phyloP scores from a whole-genome alignment of 2,329 filamentous ascomycete genomes.

The Aspergillus candidus region DNA sequence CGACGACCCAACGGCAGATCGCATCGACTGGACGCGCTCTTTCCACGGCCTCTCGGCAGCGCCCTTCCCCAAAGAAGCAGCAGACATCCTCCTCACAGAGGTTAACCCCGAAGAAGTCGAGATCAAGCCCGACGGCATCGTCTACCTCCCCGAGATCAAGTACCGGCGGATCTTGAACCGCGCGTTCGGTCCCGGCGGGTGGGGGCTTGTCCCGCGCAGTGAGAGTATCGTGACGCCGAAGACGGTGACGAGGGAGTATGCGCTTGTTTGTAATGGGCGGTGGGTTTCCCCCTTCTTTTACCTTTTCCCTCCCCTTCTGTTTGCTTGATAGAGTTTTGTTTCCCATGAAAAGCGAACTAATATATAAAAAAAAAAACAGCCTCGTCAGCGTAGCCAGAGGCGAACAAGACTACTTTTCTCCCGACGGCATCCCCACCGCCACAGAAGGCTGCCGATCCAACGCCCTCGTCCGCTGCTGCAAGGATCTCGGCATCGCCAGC shows the following conservation, averaged over 20 bases:
- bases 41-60: conserved; percentile 70
- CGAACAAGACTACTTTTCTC: conserved; percentile 87
- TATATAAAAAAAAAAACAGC: conserved; percentile 42
- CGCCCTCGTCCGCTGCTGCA: conserved; percentile 95
- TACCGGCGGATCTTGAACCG: conserved; percentile 84
- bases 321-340: neutral
- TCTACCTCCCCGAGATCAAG: conserved; percentile 97
- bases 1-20: conserved; percentile 28
- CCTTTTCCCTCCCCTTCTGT: neutral
- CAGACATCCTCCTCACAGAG: conserved; percentile 61
- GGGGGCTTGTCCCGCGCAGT: conserved; percentile 84
- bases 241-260: conserved; percentile 83
- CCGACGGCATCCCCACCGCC: conserved; percentile 85
- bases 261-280: conserved; percentile 81
- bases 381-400: conserved; percentile 88
- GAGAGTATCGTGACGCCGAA: conserved; percentile 80
- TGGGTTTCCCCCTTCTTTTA: conserved; percentile 41
- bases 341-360: neutral
- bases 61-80: conserved; percentile 65
- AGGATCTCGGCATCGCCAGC: conserved; percentile 88
- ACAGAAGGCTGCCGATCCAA: conserved; percentile 98
- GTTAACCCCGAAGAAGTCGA: conserved; percentile 73
- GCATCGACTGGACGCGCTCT: conserved; percentile 75
- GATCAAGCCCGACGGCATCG: conserved; percentile 93
- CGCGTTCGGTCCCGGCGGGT: conserved; percentile 90